A percentile compares a stretch with the other conserved stretches of the same genome.
Conservation (phyloP, 768 basidiomycete genomes). For the Agaricus sinodeliciosus region DNA sequence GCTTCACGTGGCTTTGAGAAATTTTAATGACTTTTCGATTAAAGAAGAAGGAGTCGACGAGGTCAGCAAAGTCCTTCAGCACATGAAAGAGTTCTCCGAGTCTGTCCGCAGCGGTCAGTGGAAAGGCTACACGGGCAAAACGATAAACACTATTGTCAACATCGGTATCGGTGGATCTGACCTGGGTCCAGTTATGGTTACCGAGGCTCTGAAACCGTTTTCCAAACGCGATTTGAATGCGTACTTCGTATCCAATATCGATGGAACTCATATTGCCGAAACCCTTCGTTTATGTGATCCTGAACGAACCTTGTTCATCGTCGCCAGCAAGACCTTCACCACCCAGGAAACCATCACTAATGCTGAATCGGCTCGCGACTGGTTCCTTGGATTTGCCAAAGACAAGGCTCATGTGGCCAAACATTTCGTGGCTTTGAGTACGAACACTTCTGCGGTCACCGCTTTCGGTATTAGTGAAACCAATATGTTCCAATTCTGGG, state of each 20-base stretch:
- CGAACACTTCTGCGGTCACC: constrained; percentile 91
- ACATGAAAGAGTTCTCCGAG: constrained; percentile 89
- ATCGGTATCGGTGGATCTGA: constrained; percentile 99
- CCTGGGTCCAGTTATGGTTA: constrained; percentile 98
- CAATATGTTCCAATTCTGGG: constrained; percentile 99
- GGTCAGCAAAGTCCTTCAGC: constrained; percentile 75
- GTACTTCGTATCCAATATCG: constrained; percentile 95
- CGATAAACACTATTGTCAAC: constrained; percentile 93
- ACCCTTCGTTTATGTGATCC: constrained; percentile 74
- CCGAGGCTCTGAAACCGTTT: constrained; percentile 93
- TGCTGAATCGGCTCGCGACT: constrained; percentile 86
- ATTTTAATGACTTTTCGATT: constrained; percentile 72
- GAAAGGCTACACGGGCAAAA: constrained; percentile 97
- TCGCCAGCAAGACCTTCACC: constrained; percentile 99
- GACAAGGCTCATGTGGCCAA: constrained; percentile 93
- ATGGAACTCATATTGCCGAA: constrained; percentile 95
- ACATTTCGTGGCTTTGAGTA: constrained; percentile 97
- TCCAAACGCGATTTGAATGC: constrained; percentile 81
- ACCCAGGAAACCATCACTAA: constrained; percentile 99
- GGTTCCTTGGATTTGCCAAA: constrained; percentile 84
- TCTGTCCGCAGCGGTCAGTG: constrained; percentile 79
- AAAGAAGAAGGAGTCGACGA: constrained; percentile 76
- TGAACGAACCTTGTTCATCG: constrained; percentile 93
- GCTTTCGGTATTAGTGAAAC: constrained; percentile 84
- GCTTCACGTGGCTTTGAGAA: constrained; percentile 88